Evolutionary conservation across 352 stramenopile species (phyloP), one percentile per base, ranked within the genome.

Genomic region (Elongisporangium undulatum): DNA sequence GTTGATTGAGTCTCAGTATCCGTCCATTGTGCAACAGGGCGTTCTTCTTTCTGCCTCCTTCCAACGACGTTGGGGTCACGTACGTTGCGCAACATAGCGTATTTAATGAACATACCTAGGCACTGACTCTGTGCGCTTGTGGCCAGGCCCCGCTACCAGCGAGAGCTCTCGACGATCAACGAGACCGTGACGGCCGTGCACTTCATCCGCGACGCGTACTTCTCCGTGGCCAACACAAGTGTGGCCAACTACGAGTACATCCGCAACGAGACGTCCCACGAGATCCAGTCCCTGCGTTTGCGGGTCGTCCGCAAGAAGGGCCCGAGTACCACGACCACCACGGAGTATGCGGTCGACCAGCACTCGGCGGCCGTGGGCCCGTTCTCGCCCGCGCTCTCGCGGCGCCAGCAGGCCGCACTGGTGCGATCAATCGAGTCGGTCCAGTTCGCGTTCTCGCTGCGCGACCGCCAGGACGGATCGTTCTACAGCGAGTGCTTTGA

Each of bases 401-500:
- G 55, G 29, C 68, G 59, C 57, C 62, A 82, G 58, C 67, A 75
- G 26, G 72, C 77, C 29, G 61, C 76, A 49, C 61, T 93, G 5
- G 53, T 90, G 58, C 79, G 74, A 16, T 84, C 82, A 20, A 34
- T 94, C 1, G 58, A 58, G 0, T 24, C 20, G 12, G 61, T 92
- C 19, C 66, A 59, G 26, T 80, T 94, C 49, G 66, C 68, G 13
- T 82, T 95, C 34, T 64, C 67, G 4, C 59, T 95, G 24, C 77
- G 79, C 26, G 86, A 95, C 48, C 74, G 66, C 10, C 84, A 95
- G 64, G 85, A 85, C 57, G 85, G 85, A 15, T 63, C 77, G 51
- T 89, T 83, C 45, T 95, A 95, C 65, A 65, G 79, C 49, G 86
- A 95, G 50, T 95, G 86, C 59, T 95, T 94, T 62, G 82, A 90